Percentiles rank a stretch among this genome's conserved stretches.
These are phyloP conservation scores for Hypoxylon crocopeplum DNA, from an alignment of 495 filamentous ascomycete species.

Conservation along the genomic window DNA sequence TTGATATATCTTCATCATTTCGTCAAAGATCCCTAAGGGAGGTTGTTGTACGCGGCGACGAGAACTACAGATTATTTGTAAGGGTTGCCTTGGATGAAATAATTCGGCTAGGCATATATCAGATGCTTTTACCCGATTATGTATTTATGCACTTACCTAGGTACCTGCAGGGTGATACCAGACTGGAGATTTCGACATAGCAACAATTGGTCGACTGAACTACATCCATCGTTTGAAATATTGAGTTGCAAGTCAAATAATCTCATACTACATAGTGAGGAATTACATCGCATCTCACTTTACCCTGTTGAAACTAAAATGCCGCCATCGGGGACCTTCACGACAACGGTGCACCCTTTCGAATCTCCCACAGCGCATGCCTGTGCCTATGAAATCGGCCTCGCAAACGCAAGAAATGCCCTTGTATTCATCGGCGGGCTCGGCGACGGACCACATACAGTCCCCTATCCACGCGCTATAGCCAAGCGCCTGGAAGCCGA, in stretches of 20 bases:
- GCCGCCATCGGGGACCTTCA: conserved; percentile 36
- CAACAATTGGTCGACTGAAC: no score
- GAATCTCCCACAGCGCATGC: conserved; percentile 36
- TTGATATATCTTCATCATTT: conserved; percentile 20
- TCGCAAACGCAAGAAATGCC: conserved; percentile 59
- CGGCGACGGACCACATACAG: conserved; percentile 76
- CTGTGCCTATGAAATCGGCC: conserved; percentile 46
- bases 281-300: not conserved
- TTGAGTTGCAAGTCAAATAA: not conserved
- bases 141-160: not conserved
- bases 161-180: no score
- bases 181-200: no score
- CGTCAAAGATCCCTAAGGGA: no score
- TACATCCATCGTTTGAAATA: no score
- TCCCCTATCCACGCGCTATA: conserved; percentile 70
- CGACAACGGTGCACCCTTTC: conserved; percentile 47
- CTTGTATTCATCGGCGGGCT: conserved; percentile 87
- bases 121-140: no score
- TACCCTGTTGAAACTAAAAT: conserved; percentile 13
- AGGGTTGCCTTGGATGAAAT: no score
- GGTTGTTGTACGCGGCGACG: no score
- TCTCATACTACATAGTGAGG: not conserved
- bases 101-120: no score
- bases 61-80: no score
- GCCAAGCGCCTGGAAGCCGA: conserved; percentile 66